Percentiles rank a stretch among this genome's conserved stretches.
phyloP scores from a whole-genome alignment of 78 protist genomes.

The Mantamonas sphyraenae region DNA sequence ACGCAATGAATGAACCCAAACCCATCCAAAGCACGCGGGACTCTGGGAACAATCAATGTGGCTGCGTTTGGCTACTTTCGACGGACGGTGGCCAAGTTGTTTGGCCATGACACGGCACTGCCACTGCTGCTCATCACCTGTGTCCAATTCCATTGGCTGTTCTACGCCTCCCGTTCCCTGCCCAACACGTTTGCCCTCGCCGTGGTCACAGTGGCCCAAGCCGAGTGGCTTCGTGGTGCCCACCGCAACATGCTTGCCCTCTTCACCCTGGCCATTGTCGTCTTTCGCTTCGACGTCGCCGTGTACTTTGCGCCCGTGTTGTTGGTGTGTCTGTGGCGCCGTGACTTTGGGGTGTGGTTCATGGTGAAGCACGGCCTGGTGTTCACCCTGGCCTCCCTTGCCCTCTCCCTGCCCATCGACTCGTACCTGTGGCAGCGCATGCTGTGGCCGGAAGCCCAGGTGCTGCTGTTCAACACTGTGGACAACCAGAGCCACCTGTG shows the following conservation, averaged over 20 bases:
- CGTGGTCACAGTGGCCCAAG: constrained; percentile 25
- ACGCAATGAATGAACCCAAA: too few species aligned
- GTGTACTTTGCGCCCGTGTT: constrained; percentile 20
- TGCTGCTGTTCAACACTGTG: constrained; percentile 66
- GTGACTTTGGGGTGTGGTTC: neutral
- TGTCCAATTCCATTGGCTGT: constrained; percentile 66
- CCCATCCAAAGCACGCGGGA: too few species aligned
- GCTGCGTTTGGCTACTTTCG: neutral
- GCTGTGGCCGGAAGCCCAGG: constrained; percentile 86
- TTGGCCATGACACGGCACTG: constrained; percentile 15
- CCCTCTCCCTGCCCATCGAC: constrained; percentile 41
- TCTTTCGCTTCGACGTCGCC: constrained; percentile 53
- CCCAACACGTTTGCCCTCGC: constrained; percentile 81
- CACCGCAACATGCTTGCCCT: neutral
- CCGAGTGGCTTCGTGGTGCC: constrained; percentile 30
- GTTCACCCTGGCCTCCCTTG: constrained; percentile 4
- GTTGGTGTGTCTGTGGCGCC: neutral
- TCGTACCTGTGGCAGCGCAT: constrained; percentile 60
- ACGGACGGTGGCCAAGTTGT: constrained; percentile 8
- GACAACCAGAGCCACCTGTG: constrained; percentile 54
- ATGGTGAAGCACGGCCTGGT: neutral
- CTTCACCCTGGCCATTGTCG: constrained; percentile 36
- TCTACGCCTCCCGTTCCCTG: constrained; percentile 73
- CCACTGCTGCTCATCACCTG: constrained; percentile 21
- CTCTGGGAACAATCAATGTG: constrained; percentile 14